A percentile compares a stretch with the other conserved stretches of the same genome.
These are phyloP conservation scores for Lactarius quietus DNA, from an alignment of 768 basidiomycete species.

Conservation along the genomic window DNA sequence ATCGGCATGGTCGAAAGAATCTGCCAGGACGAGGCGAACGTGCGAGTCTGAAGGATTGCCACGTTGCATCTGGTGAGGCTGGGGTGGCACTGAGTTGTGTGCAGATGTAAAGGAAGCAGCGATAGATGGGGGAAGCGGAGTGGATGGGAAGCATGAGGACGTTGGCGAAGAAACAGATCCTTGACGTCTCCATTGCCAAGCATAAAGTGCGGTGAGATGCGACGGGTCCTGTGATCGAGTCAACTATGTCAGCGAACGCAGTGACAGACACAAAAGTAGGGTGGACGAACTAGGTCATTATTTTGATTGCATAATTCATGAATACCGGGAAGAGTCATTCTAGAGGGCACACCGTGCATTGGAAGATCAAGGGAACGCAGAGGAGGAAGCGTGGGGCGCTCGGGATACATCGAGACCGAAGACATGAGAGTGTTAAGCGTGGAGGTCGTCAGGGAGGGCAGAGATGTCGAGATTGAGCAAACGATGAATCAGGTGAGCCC, in stretches of 20 bases:
- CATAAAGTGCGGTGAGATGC: neutral
- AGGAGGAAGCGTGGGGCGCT: slow-evolving; percentile 25
- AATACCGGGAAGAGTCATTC: slow-evolving; percentile 14
- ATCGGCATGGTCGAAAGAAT: slow-evolving; percentile 46
- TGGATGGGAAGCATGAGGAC: slow-evolving; percentile 16
- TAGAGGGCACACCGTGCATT: slow-evolving; percentile 15
- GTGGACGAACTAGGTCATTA: slow-evolving; percentile 5
- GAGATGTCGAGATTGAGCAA: slow-evolving; percentile 4
- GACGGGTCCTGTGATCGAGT: slow-evolving; percentile 11
- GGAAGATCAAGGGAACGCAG: slow-evolving; percentile 25
- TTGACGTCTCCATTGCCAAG: slow-evolving; percentile 17
- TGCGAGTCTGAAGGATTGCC: slow-evolving; percentile 10
- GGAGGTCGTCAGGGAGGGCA: slow-evolving; percentile 7
- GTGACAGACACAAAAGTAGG: no score
- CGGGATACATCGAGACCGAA: slow-evolving; percentile 7
- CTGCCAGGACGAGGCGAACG: slow-evolving; percentile 27
- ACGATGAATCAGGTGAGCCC: neutral
- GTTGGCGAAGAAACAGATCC: slow-evolving; percentile 26
- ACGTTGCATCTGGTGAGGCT: slow-evolving; percentile 7
- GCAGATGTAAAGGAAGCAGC: slow-evolving; percentile 20
- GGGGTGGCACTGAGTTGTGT: slow-evolving; percentile 11
- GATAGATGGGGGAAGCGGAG: slow-evolving; percentile 19
- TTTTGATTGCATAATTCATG: slow-evolving; percentile 6
- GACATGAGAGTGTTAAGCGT: slow-evolving; percentile 19
- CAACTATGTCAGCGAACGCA: neutral